phyloP scores from a whole-genome alignment of 139 green algal species.

The Zygnema circumcarinatum region DNA sequence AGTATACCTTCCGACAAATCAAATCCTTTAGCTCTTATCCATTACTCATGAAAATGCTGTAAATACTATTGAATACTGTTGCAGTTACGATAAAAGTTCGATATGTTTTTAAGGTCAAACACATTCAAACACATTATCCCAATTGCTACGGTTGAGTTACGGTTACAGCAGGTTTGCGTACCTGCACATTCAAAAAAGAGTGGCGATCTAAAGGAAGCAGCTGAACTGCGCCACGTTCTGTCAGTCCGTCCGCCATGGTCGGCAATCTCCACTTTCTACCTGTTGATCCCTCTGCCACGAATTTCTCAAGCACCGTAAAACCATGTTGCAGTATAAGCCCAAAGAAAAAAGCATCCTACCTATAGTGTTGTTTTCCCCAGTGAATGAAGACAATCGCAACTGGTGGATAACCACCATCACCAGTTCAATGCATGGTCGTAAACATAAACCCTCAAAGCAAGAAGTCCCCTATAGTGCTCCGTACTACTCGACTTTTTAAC shows the following conservation, averaged over 20 bases:
- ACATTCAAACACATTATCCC: too few species aligned
- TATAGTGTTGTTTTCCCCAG: too few species aligned
- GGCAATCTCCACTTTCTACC: not conserved
- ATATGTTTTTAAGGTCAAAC: too few species aligned
- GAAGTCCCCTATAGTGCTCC: too few species aligned
- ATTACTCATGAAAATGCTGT: not conserved
- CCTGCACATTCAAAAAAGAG: not conserved
- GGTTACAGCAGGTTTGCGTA: not conserved
- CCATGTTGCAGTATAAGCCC: too few species aligned
- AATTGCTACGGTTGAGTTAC: too few species aligned
- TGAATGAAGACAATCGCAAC: too few species aligned
- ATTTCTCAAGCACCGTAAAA: not conserved
- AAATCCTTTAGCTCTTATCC: not conserved
- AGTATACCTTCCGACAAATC: not conserved
- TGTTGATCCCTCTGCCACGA: not conserved
- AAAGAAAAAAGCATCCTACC: too few species aligned
- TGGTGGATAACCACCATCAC: too few species aligned
- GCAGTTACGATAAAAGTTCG: not conserved
- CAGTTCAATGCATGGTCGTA: too few species aligned
- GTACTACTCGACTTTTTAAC: too few species aligned
- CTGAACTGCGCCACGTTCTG: slow-evolving; percentile 13
- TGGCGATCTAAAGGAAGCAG: not conserved
- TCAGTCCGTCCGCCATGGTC: not conserved
- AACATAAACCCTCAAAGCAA: too few species aligned
- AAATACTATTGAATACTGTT: not conserved